Base-by-base conservation (phyloP, 176 grass and related monocot species). In the Poa annua region DNA sequence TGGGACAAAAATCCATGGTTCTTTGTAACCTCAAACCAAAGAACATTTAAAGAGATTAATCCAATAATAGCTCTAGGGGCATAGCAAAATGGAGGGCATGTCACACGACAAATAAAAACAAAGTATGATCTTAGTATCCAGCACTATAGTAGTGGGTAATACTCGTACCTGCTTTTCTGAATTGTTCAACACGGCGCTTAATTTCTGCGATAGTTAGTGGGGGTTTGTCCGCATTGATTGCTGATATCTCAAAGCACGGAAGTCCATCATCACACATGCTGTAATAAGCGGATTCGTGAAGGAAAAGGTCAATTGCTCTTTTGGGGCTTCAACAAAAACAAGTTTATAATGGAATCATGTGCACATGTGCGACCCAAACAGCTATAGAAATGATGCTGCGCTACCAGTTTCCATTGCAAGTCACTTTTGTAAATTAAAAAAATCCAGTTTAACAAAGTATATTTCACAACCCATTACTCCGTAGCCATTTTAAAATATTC, bases 161-260 rank as follows among this genome's bases (percentile, higher is more conserved):
- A 95, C 87, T 38, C 76, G 50, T 75, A 96, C 92, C 96, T 90
- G 89, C 87, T 83, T 81, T 91, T 88, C 80, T 90, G 78, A 98
- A 98, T 88, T 98, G 96, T 67, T 93, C 91, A 47, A 98, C 89
- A 11, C 93, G 82, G 5, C 47, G 76, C 77, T 95, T 95, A 60
- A 98, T 95, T 92, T 98, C 93, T 88, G 78, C 36, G 34, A 93
- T 71, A 83, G 91, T 81, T 68, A 98, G 76, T 85, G 93, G 85
- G 35, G 93, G 96, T 83, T 98, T 98, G 66, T 98, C 85, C 8
- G 96, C 90, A 90, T 98, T 93, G 51, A 98, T 72, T 60, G 91
- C 96, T 95, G 96, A 92, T 88, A 98, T 93, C 87, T 98, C 96
- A 82, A 98, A 98, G 87, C 88, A 98, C 33, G 87, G 85, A 80